Conservation (phyloP, 257 asterid species). For the Rehmannia glutinosa region DNA sequence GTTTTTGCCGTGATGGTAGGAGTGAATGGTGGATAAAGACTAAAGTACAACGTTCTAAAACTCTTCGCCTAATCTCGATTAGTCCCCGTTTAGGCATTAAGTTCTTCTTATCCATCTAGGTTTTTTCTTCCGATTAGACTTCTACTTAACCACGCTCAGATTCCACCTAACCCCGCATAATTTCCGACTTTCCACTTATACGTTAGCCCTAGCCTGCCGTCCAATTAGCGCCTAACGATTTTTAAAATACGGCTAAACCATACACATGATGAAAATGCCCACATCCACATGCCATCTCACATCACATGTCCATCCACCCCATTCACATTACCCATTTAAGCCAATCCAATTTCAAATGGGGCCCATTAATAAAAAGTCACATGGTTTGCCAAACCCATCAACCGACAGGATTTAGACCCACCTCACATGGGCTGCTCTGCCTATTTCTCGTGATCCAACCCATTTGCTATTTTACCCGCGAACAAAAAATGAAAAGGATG, state of each 20-base stretch:
- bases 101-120: too few species aligned
- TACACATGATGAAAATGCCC: too few species aligned
- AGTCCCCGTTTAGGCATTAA: too few species aligned
- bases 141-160: too few species aligned
- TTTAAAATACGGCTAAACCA: too few species aligned
- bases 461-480: not conserved
- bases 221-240: too few species aligned
- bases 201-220: too few species aligned
- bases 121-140: too few species aligned
- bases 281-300: conserved; percentile 18
- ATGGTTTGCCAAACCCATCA: conserved; percentile 11
- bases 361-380: conserved; percentile 14
- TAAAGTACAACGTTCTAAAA: too few species aligned
- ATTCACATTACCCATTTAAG: not conserved
- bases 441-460: not conserved
- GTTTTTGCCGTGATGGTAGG: not conserved
- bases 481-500: not conserved
- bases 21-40: not conserved
- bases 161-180: too few species aligned
- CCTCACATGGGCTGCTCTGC: conserved; percentile 24
- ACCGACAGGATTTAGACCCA: conserved; percentile 35
- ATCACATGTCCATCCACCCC: conserved; percentile 20
- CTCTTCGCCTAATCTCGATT: too few species aligned
- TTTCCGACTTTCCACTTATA: too few species aligned
- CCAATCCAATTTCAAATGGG: not conserved